Evolutionary conservation across 352 stramenopile genomes (phyloP).

Genomic region (Pythium rishiriense): DNA sequence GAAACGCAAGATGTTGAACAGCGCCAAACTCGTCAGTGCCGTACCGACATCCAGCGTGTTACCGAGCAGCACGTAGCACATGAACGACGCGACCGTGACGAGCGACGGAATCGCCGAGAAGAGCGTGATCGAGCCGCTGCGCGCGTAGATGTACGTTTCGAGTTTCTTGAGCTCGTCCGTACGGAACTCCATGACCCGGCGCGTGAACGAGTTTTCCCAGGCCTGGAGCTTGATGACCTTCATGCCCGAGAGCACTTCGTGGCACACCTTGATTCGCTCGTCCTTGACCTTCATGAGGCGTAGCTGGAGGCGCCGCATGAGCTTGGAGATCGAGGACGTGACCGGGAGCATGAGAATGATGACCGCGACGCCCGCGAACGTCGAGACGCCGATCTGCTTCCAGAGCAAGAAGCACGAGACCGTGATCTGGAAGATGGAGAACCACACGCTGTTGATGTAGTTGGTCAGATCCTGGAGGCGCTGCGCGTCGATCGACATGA

Average conservation of each 20-base stretch:
- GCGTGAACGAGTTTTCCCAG: conserved; percentile 90
- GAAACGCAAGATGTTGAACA: conserved; percentile 97
- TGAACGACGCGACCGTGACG: conserved; percentile 88
- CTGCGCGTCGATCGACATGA: conserved; percentile 97
- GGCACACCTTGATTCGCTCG: conserved; percentile 93
- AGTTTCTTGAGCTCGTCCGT: conserved; percentile 69
- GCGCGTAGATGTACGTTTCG: conserved; percentile 38
- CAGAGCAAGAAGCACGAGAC: conserved; percentile 74
- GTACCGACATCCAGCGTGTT: conserved; percentile 86
- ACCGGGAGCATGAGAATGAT: conserved; percentile 94
- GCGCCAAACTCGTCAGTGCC: conserved; percentile 90
- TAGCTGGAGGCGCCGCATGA: conserved; percentile 87
- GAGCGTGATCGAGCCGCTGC: conserved; percentile 43
- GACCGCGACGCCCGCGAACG: conserved; percentile 90
- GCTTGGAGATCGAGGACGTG: conserved; percentile 85
- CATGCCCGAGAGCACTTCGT: conserved; percentile 93
- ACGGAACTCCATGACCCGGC: conserved; percentile 62
- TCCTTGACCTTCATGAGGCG: conserved; percentile 93
- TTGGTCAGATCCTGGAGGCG: conserved; percentile 94
- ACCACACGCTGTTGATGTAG: conserved; percentile 93
- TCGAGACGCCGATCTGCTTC: conserved; percentile 80
- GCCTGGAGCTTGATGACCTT: conserved; percentile 98
- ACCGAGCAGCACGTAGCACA: conserved; percentile 58
- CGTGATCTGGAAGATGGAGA: conserved; percentile 79
- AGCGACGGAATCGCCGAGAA: conserved; percentile 79